A percentile compares a stretch with the other conserved stretches of the same genome.
Conservation (phyloP, 2,329 filamentous ascomycete genomes). For the Fusarium papillatum region DNA sequence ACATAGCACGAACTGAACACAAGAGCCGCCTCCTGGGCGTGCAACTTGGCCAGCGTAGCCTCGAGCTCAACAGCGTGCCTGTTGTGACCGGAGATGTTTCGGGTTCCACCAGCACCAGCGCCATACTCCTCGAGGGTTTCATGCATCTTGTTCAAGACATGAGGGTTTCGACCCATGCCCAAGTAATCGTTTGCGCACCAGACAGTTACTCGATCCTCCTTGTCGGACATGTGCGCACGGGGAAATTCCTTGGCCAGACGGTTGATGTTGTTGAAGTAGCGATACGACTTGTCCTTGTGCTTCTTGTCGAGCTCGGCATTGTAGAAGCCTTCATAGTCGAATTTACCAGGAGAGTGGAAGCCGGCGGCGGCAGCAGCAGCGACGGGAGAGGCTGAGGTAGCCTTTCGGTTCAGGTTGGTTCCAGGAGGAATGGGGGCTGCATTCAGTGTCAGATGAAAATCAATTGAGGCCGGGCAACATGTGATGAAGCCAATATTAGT, state of each 20-base stretch:
- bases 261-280: slow-evolving; percentile 99
- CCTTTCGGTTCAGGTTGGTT: slow-evolving; percentile 38
- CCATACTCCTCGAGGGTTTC: slow-evolving; percentile 95
- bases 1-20: slow-evolving; percentile 99
- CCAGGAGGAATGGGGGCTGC: slow-evolving; percentile 42
- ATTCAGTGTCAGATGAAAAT: slow-evolving; percentile 15
- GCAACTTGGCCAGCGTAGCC: slow-evolving; percentile 84
- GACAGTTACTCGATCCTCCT: slow-evolving; percentile 91
- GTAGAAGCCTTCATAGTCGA: slow-evolving; percentile 95
- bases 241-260: slow-evolving; percentile 97
- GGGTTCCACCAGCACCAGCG: slow-evolving; percentile 93
- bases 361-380: slow-evolving; percentile 40
- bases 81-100: slow-evolving; percentile 99
- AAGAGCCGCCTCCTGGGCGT: slow-evolving; percentile 91
- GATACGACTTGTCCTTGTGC: slow-evolving; percentile 99
- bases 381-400: slow-evolving; percentile 36
- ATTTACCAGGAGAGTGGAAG: slow-evolving; percentile 66
- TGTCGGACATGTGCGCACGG: slow-evolving; percentile 88
- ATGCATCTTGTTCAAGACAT: slow-evolving; percentile 93
- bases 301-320: slow-evolving; percentile 93
- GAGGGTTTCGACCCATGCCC: slow-evolving; percentile 93
- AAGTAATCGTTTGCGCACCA: slow-evolving; percentile 99
- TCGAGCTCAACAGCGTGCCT: slow-evolving; percentile 92
- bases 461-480: background rate
- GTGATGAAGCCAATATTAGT: background rate